Base-by-base conservation (phyloP, 2,329 filamentous ascomycete species). In the Xylaria sp. region DNA sequence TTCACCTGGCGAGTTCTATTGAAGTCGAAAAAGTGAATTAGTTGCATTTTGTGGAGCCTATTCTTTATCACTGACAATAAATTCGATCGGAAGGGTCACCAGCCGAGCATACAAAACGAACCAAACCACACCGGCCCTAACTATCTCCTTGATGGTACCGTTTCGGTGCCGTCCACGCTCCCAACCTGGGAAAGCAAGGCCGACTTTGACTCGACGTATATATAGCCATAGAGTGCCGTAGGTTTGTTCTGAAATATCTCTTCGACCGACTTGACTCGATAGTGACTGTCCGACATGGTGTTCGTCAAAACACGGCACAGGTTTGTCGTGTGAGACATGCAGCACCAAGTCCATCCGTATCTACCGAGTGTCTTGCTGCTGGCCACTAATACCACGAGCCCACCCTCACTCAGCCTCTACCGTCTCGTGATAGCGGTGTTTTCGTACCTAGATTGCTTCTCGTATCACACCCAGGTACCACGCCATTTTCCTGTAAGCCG, bases 401-500 rank as follows among this genome's bases (percentile, higher is more conserved):
- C 45, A 46, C 20, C 15, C 39, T 55, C 46, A 13, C 41, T 56
- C 50, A 50, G 59, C 36, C 34, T 52, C 36, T 61, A 15, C 39
- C 28, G 43, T 65, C 57, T 58, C 43, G 66, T 68, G 62, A 60
- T 65, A 25, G 61, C 36, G 28, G 34, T 20, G 28, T 53, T 52
- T 52, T 46, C 25, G 23, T 50, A 25, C 58, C 52, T 13, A 28
- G 43, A 43, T 45, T 34, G n/a, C n/a, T n/a, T 55, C 66, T 68
- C 66, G 66, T 68, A 65, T 68, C 50, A 65, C 56, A 9, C 53
- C 53, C 57, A 55, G 43, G 48, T 43, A 60, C 43, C 66, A 65
- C 52, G 62, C 52, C 62, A 62, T 39, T 9, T 41, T 56, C 61
- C 66, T 28, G 50, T 34, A 32, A 67, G 39, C 61, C 62, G 58